phyloP scores from a whole-genome alignment of 2,329 filamentous ascomycete genomes.

The Sordariomycetes sp. region DNA sequence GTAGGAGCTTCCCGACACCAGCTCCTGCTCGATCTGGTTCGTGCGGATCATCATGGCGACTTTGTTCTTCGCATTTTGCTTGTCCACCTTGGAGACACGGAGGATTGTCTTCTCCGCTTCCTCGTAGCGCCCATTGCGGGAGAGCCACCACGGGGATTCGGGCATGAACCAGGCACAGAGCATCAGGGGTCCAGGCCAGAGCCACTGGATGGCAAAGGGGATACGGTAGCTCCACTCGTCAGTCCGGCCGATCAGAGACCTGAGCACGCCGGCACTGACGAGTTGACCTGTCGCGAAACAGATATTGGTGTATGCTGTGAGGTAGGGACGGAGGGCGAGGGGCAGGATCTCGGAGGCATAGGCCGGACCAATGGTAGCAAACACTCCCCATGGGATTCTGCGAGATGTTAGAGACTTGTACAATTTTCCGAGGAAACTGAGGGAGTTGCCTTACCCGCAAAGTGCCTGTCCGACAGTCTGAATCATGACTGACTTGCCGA shows the following conservation, averaged over 20 bases:
- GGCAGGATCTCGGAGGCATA: slow-evolving; percentile 40
- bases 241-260: slow-evolving; percentile 19
- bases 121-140: slow-evolving; percentile 21
- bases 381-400: slow-evolving; percentile 35
- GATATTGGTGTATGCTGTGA: slow-evolving; percentile 28
- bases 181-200: slow-evolving; percentile 28
- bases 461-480: slow-evolving; percentile 33
- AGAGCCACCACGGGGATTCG: slow-evolving; percentile 33
- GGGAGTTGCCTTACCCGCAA: slow-evolving; percentile 23
- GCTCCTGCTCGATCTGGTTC: slow-evolving; percentile 33
- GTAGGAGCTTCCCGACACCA: slow-evolving; percentile 30
- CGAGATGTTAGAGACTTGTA: slow-evolving; percentile 4
- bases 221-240: slow-evolving; percentile 30
- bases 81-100: slow-evolving; percentile 30
- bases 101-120: slow-evolving; percentile 24
- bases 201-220: slow-evolving; percentile 33
- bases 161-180: slow-evolving; percentile 25
- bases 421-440: background rate
- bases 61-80: slow-evolving; percentile 16
- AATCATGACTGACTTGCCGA: slow-evolving; percentile 25
- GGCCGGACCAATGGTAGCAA: slow-evolving; percentile 34
- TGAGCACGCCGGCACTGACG: slow-evolving; percentile 25
- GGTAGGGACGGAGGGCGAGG: slow-evolving; percentile 35
- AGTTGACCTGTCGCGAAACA: slow-evolving; percentile 25
- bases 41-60: slow-evolving; percentile 42